Conservation (phyloP, 768 basidiomycete species). For the Trametes villosa region DNA sequence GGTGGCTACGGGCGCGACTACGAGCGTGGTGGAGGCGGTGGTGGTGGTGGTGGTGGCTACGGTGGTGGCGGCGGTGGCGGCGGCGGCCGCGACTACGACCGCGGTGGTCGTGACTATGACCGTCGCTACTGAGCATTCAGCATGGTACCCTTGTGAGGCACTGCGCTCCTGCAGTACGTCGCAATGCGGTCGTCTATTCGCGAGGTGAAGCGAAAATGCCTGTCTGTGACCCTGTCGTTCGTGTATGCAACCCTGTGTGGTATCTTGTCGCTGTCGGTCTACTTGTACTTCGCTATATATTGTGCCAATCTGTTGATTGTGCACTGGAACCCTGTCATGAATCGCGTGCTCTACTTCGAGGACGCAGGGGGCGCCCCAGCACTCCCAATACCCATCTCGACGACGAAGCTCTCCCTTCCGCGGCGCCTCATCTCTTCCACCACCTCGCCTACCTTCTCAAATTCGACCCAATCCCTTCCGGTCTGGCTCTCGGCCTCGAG, state of each 20-base stretch:
- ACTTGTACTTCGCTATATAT: slow-evolving; percentile 4
- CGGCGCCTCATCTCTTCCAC: slow-evolving; percentile 66
- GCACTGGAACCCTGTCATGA: background rate
- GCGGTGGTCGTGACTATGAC: slow-evolving; percentile 48
- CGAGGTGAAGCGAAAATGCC: background rate
- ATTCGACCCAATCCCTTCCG: slow-evolving; percentile 54
- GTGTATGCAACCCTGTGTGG: background rate
- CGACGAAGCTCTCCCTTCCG: slow-evolving; percentile 57
- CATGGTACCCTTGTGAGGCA: background rate
- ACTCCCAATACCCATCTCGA: slow-evolving; percentile 70
- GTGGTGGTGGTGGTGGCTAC: slow-evolving; percentile 37
- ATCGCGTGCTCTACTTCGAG: background rate
- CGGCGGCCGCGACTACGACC: slow-evolving; percentile 40
- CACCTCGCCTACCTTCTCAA: slow-evolving; percentile 71
- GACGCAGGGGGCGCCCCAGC: slow-evolving; percentile 4
- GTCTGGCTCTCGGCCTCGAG: slow-evolving; percentile 4
- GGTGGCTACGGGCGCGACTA: slow-evolving; percentile 46
- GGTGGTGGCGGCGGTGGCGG: slow-evolving; percentile 36
- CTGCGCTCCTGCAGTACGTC: background rate
- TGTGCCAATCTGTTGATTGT: background rate
- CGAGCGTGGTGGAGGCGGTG: slow-evolving; percentile 43
- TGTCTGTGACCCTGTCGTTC: background rate
- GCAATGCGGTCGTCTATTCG: background rate
- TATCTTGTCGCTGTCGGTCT: slow-evolving; percentile 10
- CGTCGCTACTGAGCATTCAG: slow-evolving; percentile 44